Percentiles rank a stretch among this genome's conserved stretches.
Conservation (phyloP, 208 protist genomes). For the Acanthamoeba triangularis region DNA sequence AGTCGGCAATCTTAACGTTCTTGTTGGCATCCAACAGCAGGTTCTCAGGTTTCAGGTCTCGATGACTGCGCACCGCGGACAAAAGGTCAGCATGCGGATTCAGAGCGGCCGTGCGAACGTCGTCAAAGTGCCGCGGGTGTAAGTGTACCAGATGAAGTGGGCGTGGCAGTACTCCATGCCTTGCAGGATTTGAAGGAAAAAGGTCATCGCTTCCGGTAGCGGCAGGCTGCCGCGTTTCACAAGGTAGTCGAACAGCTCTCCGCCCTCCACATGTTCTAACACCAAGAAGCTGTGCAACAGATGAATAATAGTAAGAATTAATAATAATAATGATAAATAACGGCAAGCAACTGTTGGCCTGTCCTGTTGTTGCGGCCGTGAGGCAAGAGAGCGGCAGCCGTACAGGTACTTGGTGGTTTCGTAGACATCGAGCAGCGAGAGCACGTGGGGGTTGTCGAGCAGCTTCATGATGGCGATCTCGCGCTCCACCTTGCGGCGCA, state of each 20-base stretch:
- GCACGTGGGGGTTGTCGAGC: conserved; percentile 91
- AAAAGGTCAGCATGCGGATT: no score
- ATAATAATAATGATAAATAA: conserved; percentile 1
- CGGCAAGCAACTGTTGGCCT: not conserved
- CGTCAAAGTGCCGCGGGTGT: not conserved
- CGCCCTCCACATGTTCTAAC: conserved; percentile 91
- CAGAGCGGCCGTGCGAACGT: not conserved
- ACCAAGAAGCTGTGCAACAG: conserved; percentile 85
- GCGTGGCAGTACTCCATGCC: conserved; percentile 93
- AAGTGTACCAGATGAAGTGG: conserved; percentile 83
- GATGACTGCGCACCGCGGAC: conserved; percentile 75
- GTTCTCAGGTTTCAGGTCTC: conserved; percentile 89
- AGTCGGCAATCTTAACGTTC: conserved; percentile 89
- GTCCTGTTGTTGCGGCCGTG: not conserved
- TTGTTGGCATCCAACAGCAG: conserved; percentile 83
- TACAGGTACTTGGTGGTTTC: conserved; percentile 88
- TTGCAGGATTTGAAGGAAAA: conserved; percentile 92
- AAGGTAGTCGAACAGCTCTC: conserved; percentile 94
- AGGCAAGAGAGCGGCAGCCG: not conserved
- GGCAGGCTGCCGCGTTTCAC: conserved; percentile 87
- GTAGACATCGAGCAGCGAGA: conserved; percentile 92
- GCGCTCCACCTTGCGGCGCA: conserved; percentile 90
- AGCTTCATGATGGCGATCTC: conserved; percentile 94
- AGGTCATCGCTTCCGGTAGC: conserved; percentile 87
- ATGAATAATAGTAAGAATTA: not conserved